Evolutionary conservation across 148 eudicot species (phyloP).

Genomic region (Chenopodium quinoa): DNA sequence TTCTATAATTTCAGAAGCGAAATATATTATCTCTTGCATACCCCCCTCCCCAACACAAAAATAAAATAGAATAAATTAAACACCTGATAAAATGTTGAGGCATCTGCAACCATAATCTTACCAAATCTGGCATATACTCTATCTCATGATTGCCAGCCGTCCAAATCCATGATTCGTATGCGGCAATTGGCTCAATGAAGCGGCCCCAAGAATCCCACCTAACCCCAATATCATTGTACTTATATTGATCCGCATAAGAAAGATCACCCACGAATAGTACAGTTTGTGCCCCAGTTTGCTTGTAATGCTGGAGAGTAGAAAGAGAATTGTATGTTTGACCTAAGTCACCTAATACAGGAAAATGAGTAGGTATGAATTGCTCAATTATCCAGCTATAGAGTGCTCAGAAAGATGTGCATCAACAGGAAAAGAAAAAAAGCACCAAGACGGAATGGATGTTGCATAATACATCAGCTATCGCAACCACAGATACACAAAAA

Average conservation of each 20-base stretch:
- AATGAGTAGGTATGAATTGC: conserved; percentile 3
- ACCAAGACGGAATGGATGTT: not conserved
- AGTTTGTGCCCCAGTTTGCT: conserved; percentile 55
- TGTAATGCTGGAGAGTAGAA: conserved; percentile 70
- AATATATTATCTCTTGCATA: not conserved
- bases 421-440: not conserved
- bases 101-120: conserved; percentile 23
- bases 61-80: not conserved
- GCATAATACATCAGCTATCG: not conserved
- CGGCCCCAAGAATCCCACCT: conserved; percentile 96
- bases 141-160: conserved; percentile 87
- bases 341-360: conserved; percentile 56
- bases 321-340: conserved; percentile 84
- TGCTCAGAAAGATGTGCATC: not conserved
- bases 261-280: conserved; percentile 87
- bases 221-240: conserved; percentile 58
- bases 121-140: conserved; percentile 80
- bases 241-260: conserved; percentile 79
- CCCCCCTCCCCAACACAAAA: not conserved
- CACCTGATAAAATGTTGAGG: not conserved
- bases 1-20: not conserved
- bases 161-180: conserved; percentile 96
- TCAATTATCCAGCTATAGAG: not conserved
- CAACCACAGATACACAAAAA: not conserved
- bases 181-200: conserved; percentile 59